Conservation (phyloP, 2,329 filamentous ascomycete species). For the Curvularia spicifera region DNA sequence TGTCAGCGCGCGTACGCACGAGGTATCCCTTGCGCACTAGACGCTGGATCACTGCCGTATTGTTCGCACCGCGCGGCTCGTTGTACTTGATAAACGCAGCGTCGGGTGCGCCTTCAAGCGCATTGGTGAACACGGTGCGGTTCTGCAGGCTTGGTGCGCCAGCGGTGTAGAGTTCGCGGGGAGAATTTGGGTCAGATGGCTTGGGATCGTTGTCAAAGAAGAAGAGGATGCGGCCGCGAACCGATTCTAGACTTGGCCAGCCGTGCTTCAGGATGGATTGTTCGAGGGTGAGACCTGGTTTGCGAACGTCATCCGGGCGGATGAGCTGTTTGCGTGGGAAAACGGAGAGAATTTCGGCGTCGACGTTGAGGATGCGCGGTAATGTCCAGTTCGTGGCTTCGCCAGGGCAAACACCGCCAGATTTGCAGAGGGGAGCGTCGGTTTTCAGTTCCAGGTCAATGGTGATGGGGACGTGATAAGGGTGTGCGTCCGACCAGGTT, state of each 20-base stretch:
- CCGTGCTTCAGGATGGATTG: constrained; percentile 55
- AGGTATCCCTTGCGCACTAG: constrained; percentile 57
- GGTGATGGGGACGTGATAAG: constrained; percentile 55
- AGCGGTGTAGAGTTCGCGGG: constrained; percentile 50
- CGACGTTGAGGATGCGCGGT: constrained; percentile 52
- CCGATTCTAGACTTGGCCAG: constrained; percentile 57
- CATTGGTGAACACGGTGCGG: constrained; percentile 59
- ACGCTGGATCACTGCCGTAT: constrained; percentile 52
- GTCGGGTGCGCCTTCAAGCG: constrained; percentile 53
- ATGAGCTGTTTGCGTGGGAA: constrained; percentile 53
- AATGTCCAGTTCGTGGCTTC: constrained; percentile 55
- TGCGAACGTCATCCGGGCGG: constrained; percentile 56
- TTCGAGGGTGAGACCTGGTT: constrained; percentile 53
- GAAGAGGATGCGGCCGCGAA: constrained; percentile 57
- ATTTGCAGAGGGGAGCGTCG: constrained; percentile 42
- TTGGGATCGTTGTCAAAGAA: constrained; percentile 59
- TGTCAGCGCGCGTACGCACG: constrained; percentile 58
- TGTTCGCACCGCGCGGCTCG: constrained; percentile 45
- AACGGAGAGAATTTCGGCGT: constrained; percentile 56
- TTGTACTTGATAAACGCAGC: constrained; percentile 61
- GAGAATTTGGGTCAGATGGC: constrained; percentile 31
- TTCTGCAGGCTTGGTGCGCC: constrained; percentile 51
- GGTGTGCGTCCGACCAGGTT: constrained; percentile 54
- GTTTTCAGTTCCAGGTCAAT: constrained; percentile 60
- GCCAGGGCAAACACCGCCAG: constrained; percentile 50